Evolutionary conservation across 1,284 basidiomycete genomes (phyloP), one percentile per base, ranked within the genome.

Genomic region (Flammula alnicola): DNA sequence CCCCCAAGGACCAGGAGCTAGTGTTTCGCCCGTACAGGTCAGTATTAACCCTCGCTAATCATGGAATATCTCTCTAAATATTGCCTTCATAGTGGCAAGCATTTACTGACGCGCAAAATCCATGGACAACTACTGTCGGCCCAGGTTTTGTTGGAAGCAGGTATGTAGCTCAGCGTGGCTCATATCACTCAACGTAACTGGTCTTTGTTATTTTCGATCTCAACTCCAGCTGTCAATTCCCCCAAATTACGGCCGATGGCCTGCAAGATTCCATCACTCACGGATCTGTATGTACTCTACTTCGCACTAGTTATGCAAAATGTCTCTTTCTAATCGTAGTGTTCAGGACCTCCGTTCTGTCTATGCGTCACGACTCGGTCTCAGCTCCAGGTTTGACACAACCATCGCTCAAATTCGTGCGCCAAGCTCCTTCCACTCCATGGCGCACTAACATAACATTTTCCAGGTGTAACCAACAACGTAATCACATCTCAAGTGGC

Each of bases 401-500:
- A 57, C 61, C 0, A 59, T 53, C 12, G 63, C 61, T 14, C 56
- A 47, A 37, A 56, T 63, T 59, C 56, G 69, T 77, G 19, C 68
- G 74, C 69, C 30, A 19, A 17, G 27, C n/a, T 25, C 6, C 22
- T 23, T 3, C 16, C 19, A 16, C 2, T 14, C 36, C 12, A n/a
- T 17, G 17, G n/a, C n/a, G n/a, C n/a, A n/a, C 29, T 27, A 19
- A 40, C 4, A 27, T 5, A 9, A 16, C 27, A 2, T n/a, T 27
- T 17, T 29, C 5, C 43, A 76, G 74, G 75, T 11, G 74, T 78
- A 2, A 78, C 75, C 2, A 76, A 76, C 63, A 78, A 78, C 43
- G 68, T 67, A 11, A 76, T 78, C 29, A 78, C 77, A 7, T 78
- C 76, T 0, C 74, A 78, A 63, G 74, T 77, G 3, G 74, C 75